These are phyloP conservation scores for Pseudozyma hubeiensis DNA, from an alignment of 1,284 basidiomycete genomes.

Conservation along the genomic window DNA sequence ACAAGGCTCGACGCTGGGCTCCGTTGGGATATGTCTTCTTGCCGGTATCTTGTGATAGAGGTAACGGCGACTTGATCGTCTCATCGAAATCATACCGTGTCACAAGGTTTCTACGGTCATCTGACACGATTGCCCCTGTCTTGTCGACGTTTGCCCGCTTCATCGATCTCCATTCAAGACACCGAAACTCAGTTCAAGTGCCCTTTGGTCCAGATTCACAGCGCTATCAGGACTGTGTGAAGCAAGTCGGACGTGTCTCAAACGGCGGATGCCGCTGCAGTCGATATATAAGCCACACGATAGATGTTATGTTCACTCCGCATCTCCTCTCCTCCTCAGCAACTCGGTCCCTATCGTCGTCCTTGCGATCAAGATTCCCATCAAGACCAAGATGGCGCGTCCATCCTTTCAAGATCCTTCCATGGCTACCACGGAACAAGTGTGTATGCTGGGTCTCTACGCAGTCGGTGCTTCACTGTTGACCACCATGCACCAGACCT, in stretches of 20 bases:
- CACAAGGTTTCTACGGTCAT: too few relatives aligned
- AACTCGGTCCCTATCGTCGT: neutral
- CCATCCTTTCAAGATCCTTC: neutral
- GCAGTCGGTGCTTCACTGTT: slow-evolving; percentile 20
- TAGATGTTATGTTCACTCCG: slow-evolving; percentile 3
- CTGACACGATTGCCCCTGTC: too few relatives aligned
- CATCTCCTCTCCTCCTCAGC: neutral
- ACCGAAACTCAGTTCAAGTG: neutral
- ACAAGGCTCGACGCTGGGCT: too few relatives aligned
- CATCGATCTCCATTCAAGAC: neutral
- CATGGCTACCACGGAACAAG: slow-evolving; percentile 14
- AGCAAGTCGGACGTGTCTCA: too few relatives aligned
- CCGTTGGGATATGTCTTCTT: too few relatives aligned
- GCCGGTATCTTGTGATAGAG: too few relatives aligned
- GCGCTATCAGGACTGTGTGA: too few relatives aligned
- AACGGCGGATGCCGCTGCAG: neutral
- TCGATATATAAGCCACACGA: slow-evolving; percentile 2
- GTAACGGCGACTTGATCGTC: too few relatives aligned
- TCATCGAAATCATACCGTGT: too few relatives aligned
- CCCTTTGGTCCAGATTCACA: neutral
- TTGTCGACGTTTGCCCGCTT: too few relatives aligned
- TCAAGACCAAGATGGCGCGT: slow-evolving; percentile 1
- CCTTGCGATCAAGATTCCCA: neutral
- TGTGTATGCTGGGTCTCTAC: slow-evolving; percentile 24
- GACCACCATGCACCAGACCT: slow-evolving; percentile 1